Conservation (phyloP, 2,329 filamentous ascomycete genomes). For the Arthrobotrys musiformis region DNA sequence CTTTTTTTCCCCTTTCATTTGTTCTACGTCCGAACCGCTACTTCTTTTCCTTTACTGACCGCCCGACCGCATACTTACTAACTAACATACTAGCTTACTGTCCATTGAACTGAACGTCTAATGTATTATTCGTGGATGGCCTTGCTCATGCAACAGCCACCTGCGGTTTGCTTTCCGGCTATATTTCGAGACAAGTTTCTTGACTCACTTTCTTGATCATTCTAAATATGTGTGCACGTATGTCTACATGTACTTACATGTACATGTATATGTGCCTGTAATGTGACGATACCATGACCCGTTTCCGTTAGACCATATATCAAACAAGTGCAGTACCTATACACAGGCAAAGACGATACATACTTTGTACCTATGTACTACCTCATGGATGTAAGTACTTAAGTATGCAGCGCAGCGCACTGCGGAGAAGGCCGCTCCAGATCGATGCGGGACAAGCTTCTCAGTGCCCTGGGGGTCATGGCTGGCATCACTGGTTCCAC, state of each 20-base stretch:
- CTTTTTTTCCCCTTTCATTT: not conserved
- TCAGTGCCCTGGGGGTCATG: not conserved
- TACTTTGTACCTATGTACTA: too few relatives aligned
- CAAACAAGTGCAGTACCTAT: too few relatives aligned
- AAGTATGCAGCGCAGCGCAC: not conserved
- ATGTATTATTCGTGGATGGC: slow-evolving; percentile 5
- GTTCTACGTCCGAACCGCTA: not conserved
- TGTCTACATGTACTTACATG: not conserved
- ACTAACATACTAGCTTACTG: not conserved
- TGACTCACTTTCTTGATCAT: not conserved
- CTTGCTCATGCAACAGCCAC: not conserved
- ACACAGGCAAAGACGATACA: too few relatives aligned
- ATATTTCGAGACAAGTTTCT: not conserved
- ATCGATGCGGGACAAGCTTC: not conserved
- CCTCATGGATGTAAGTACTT: not conserved
- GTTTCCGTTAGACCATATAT: not conserved
- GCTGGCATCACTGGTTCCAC: not conserved
- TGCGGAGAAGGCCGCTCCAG: slow-evolving; percentile 7
- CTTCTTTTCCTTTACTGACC: not conserved
- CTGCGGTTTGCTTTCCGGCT: not conserved
- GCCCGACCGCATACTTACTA: not conserved
- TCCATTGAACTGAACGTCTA: not conserved
- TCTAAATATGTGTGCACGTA: not conserved
- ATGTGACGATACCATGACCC: not conserved
- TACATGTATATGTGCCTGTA: not conserved